Evolutionary conservation across 805 yeast genomes (phyloP).

Genomic region (Starmera pachycereana): DNA sequence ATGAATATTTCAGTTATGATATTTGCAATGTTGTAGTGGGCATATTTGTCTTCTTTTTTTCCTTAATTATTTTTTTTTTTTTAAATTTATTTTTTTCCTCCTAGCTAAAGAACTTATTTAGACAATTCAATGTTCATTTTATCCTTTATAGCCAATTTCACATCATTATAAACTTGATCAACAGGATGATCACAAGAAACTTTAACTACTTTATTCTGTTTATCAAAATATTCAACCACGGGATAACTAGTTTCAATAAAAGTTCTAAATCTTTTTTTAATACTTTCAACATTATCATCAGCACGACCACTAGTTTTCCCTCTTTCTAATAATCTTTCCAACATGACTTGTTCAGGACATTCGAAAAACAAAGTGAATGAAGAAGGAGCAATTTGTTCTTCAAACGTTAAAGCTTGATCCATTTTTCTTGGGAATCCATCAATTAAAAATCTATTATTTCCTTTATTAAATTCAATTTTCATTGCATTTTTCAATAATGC

Average conservation of each 20-base stretch:
- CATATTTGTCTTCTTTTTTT: neutral
- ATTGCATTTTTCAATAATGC: conserved; percentile 78
- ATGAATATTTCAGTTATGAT: too few species aligned
- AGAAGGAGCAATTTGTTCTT: conserved; percentile 63
- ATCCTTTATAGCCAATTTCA: conserved; percentile 51
- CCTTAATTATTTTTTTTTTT: neutral
- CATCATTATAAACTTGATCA: conserved; percentile 64
- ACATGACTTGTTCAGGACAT: conserved; percentile 78
- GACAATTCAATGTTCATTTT: conserved; percentile 15
- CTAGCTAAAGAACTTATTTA: neutral
- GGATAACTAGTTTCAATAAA: conserved; percentile 89
- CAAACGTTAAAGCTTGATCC: conserved; percentile 97
- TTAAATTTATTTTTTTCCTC: neutral
- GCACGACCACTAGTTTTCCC: conserved; percentile 92
- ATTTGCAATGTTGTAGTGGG: too few species aligned
- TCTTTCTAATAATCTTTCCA: conserved; percentile 73
- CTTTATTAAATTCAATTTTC: conserved; percentile 35
- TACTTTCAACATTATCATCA: conserved; percentile 88
- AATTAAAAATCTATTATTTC: conserved; percentile 55
- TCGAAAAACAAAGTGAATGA: conserved; percentile 67
- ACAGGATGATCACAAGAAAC: conserved; percentile 74
- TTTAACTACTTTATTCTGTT: conserved; percentile 64
- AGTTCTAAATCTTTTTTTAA: conserved; percentile 79
- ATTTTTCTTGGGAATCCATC: conserved; percentile 98
- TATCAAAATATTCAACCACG: conserved; percentile 74